A percentile compares a stretch with the other conserved stretches of the same genome.
phyloP scores from a whole-genome alignment of 768 basidiomycete genomes.

The Mycena belliarum region DNA sequence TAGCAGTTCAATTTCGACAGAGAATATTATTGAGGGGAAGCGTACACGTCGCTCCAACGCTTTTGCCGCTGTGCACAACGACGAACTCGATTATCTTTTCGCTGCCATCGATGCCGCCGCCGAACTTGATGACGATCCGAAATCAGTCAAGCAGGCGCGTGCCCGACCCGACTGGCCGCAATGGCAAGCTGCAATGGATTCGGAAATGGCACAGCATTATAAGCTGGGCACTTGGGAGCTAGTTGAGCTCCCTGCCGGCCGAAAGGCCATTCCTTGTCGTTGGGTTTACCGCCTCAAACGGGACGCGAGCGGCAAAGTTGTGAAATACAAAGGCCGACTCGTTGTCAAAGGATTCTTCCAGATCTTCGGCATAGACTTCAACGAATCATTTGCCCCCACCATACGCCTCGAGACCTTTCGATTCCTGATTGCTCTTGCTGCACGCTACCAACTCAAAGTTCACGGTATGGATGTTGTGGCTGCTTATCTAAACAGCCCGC shows the following conservation, averaged over 20 bases:
- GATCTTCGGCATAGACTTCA: slow-evolving; percentile 38
- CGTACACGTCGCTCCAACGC: neutral
- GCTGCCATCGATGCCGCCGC: neutral
- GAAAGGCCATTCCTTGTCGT: neutral
- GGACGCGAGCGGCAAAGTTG: slow-evolving; percentile 1
- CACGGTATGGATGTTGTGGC: slow-evolving; percentile 39
- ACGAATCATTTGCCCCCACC: slow-evolving; percentile 31
- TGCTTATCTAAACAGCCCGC: neutral
- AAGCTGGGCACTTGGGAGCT: slow-evolving; percentile 14
- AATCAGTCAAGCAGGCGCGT: neutral
- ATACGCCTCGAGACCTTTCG: slow-evolving; percentile 32
- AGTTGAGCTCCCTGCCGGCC: neutral
- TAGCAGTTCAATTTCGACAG: neutral
- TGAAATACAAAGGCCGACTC: slow-evolving; percentile 6
- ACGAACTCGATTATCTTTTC: neutral
- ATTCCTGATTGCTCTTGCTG: slow-evolving; percentile 36
- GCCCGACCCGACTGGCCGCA: neutral
- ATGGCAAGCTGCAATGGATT: slow-evolving; percentile 10
- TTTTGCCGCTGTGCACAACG: too few species aligned
- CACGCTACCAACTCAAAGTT: slow-evolving; percentile 34
- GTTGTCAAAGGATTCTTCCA: slow-evolving; percentile 41
- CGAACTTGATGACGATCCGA: slow-evolving; percentile 10
- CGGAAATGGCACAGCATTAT: slow-evolving; percentile 2
- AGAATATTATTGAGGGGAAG: slow-evolving; percentile 8
- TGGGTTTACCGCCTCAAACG: slow-evolving; percentile 8